Conservation (phyloP, 2,329 filamentous ascomycete genomes). For the Alternaria panax region DNA sequence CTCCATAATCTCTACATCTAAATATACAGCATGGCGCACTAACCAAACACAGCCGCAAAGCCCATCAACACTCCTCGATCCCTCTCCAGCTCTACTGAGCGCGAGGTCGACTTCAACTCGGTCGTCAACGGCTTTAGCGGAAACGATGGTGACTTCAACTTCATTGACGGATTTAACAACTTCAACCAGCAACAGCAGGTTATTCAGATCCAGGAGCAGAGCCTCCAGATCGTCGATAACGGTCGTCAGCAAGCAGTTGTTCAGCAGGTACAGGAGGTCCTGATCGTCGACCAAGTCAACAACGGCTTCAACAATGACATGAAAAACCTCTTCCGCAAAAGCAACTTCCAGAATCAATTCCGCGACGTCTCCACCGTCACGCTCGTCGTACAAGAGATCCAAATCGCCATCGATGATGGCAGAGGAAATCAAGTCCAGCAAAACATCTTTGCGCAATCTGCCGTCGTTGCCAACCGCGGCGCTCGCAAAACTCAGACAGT, state of each 20-base stretch:
- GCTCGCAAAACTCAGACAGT: constrained; percentile 31
- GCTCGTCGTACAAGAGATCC: constrained; percentile 43
- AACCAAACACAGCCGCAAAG: constrained; percentile 32
- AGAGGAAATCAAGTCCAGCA: constrained; percentile 32
- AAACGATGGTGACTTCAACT: constrained; percentile 38
- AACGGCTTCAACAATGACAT: constrained; percentile 39
- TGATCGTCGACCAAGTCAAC: constrained; percentile 40
- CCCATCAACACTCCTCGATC: constrained; percentile 32
- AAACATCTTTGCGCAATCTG: constrained; percentile 39
- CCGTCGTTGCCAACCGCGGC: constrained; percentile 41
- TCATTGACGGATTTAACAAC: constrained; percentile 41
- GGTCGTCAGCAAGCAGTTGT: constrained; percentile 32
- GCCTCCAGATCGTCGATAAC: constrained; percentile 37
- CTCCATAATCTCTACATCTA: neutral
- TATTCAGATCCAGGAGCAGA: constrained; percentile 39
- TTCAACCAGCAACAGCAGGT: constrained; percentile 42
- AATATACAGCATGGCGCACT: constrained; percentile 10
- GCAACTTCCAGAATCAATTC: constrained; percentile 32
- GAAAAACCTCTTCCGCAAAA: constrained; percentile 45
- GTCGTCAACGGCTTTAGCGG: constrained; percentile 27
- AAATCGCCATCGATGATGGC: constrained; percentile 36
- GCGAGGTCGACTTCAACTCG: constrained; percentile 20
- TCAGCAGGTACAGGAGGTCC: constrained; percentile 39
- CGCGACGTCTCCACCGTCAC: constrained; percentile 34
- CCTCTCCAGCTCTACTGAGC: constrained; percentile 25